These are phyloP conservation scores for Magnolia changhungtana DNA, from an alignment of 164 flowering plant genomes.

Conservation along the genomic window DNA sequence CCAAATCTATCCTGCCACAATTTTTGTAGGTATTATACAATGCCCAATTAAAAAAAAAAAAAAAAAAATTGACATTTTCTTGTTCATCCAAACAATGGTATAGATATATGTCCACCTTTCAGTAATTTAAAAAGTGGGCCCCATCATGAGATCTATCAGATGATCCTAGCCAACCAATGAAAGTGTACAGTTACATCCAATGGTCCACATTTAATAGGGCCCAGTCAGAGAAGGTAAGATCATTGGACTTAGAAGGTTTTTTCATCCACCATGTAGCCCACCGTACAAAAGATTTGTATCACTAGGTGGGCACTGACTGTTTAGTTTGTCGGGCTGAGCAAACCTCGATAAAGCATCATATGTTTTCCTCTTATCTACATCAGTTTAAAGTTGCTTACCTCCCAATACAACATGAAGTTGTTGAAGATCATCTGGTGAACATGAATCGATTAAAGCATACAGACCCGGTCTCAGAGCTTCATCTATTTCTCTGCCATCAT, in stretches of 20 bases:
- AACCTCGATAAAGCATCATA: neutral
- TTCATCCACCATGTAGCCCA: neutral
- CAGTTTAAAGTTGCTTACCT: constrained; percentile 39
- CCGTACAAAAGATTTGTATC: no score
- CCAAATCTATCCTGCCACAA: neutral
- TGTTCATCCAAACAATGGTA: neutral
- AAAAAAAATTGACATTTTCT: neutral
- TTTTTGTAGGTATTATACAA: neutral
- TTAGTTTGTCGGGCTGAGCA: neutral
- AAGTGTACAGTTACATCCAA: neutral
- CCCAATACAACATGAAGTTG: constrained; percentile 75
- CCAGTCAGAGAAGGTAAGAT: neutral
- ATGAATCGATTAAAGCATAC: constrained; percentile 78
- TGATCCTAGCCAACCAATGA: neutral
- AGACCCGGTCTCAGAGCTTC: constrained; percentile 87
- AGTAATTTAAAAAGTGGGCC: neutral
- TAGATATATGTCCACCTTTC: neutral
- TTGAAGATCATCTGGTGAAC: constrained; percentile 81
- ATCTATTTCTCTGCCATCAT: constrained; percentile 69
- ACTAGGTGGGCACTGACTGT: neutral
- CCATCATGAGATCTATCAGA: no score
- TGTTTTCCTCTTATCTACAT: neutral
- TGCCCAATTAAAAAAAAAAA: neutral
- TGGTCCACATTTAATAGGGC: neutral
- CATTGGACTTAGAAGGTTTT: neutral